These are phyloP conservation scores for Epichloe hybrida DNA, from an alignment of 2,329 filamentous ascomycete species.

Conservation along the genomic window DNA sequence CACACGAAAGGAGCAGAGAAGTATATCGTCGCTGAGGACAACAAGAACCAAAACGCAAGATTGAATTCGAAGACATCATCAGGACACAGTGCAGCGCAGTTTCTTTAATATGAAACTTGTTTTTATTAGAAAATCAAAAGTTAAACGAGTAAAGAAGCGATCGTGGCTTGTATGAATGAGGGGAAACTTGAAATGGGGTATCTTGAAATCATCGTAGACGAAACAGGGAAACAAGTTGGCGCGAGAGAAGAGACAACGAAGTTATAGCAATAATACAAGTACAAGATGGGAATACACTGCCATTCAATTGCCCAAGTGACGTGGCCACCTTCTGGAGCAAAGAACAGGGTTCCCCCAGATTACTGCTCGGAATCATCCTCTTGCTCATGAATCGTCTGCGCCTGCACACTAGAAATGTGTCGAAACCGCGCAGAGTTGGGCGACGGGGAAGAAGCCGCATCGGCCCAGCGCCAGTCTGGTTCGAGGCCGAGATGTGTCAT, in stretches of 20 bases:
- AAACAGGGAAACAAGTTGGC: background rate
- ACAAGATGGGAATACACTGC: background rate
- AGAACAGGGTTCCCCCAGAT: background rate
- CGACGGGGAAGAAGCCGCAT: conserved; percentile 17
- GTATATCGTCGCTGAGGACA: conserved; percentile 33
- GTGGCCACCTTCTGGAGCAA: too few relatives aligned
- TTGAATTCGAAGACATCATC: background rate
- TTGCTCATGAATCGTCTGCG: conserved; percentile 59
- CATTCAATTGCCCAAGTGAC: too few relatives aligned
- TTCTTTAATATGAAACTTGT: background rate
- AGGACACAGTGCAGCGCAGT: too few relatives aligned
- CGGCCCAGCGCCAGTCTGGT: conserved; percentile 25
- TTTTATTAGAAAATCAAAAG: background rate
- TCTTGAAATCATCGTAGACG: conserved; percentile 5
- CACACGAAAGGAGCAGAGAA: conserved; percentile 27
- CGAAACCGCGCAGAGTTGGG: conserved; percentile 17
- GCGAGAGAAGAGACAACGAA: background rate
- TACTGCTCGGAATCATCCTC: conserved; percentile 47
- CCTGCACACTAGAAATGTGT: conserved; percentile 37
- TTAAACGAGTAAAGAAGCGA: background rate
- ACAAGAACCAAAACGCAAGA: background rate
- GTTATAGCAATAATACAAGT: background rate
- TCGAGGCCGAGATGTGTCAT: conserved; percentile 14
- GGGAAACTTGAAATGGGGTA: background rate
- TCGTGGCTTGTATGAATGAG: background rate